Evolutionary conservation across 305 asterid species (phyloP), one percentile per base, ranked within the genome.

Genomic region (Solanum aculeatissimum): DNA sequence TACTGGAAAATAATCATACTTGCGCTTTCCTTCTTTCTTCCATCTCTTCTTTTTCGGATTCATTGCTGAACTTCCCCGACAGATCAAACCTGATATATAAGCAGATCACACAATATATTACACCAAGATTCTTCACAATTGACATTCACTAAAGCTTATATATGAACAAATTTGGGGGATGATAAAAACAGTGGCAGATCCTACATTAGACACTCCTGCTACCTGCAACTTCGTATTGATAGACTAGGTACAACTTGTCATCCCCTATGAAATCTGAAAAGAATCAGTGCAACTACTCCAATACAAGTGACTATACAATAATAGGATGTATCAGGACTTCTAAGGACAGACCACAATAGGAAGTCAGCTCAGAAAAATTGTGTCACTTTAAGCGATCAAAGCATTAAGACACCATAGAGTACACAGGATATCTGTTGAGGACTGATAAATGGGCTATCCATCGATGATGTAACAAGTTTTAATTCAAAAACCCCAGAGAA

Each of bases 21-120:
- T 97, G 98, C 21, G 95, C 91, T 90, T 89, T 93, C 89, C 97
- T 90, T 85, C 88, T 95, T 91, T 97, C 99, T 91, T 94, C 98
- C 85, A 88, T 70, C 55, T 97, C 98, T 90, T 97, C 98, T 81
- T 85, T 91, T 53, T 83, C 78, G 35, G 89, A 90, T 86, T 94
- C 99, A 88, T 85, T 91, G 84, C 80, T 89, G 91, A 92, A 89
- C 93, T 92, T 97, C 49, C 98, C 98, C 1, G 98, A 93, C 88
- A 95, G 92, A 86, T 97, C 97, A 84, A 97, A 97, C 99, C 99
- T 97, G 88, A 79, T 78, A 51, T 6, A 53, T 32, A 32, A 53
- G 53, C 18, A 78, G 43, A 53, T 66, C 49, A 51, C 29, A 53
- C 4, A 45, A 72, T 45, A 45, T 45, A 15, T 29, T 27, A 77